phyloP scores from a whole-genome alignment of 2,329 filamentous ascomycete species.

The Thielaviopsis populi region DNA sequence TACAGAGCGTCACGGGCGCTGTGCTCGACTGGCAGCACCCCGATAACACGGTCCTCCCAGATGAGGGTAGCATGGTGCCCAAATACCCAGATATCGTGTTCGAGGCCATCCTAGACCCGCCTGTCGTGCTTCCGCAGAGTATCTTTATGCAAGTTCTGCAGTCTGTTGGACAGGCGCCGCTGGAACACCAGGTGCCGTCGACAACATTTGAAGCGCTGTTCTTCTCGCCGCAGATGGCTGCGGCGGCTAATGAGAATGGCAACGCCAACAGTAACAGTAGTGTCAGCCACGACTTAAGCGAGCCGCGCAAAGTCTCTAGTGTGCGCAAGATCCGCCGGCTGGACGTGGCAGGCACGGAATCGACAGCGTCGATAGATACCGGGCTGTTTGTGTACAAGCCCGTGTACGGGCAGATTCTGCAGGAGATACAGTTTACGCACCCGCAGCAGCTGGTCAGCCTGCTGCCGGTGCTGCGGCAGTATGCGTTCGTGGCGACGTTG shows the following conservation, averaged over 20 bases:
- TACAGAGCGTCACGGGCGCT: slow-evolving; percentile 24
- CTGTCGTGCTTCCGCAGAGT: slow-evolving; percentile 51
- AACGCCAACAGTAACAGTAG: slow-evolving; percentile 15
- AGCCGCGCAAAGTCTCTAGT: slow-evolving; percentile 37
- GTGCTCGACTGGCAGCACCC: slow-evolving; percentile 61
- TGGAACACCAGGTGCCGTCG: slow-evolving; percentile 32
- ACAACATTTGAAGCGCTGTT: slow-evolving; percentile 43
- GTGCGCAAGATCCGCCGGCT: slow-evolving; percentile 24
- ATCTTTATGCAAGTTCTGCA: slow-evolving; percentile 49
- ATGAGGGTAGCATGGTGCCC: slow-evolving; percentile 31
- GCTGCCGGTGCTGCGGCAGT: slow-evolving; percentile 61
- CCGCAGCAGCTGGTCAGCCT: slow-evolving; percentile 60
- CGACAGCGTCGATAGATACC: slow-evolving; percentile 27
- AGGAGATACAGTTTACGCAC: slow-evolving; percentile 60
- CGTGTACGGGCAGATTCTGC: slow-evolving; percentile 53
- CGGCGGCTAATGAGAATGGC: not conserved
- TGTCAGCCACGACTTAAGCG: slow-evolving; percentile 39
- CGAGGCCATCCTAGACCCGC: slow-evolving; percentile 58
- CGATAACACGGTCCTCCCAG: slow-evolving; percentile 42
- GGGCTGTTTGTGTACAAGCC: slow-evolving; percentile 56
- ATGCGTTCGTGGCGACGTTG: slow-evolving; percentile 52
- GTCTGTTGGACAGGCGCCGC: slow-evolving; percentile 22
- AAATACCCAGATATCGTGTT: slow-evolving; percentile 60
- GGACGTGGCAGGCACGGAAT: slow-evolving; percentile 11
- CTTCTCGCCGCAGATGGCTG: slow-evolving; percentile 34